Conservation (phyloP, 164 flowering plant species). For the Vitis rupestris region DNA sequence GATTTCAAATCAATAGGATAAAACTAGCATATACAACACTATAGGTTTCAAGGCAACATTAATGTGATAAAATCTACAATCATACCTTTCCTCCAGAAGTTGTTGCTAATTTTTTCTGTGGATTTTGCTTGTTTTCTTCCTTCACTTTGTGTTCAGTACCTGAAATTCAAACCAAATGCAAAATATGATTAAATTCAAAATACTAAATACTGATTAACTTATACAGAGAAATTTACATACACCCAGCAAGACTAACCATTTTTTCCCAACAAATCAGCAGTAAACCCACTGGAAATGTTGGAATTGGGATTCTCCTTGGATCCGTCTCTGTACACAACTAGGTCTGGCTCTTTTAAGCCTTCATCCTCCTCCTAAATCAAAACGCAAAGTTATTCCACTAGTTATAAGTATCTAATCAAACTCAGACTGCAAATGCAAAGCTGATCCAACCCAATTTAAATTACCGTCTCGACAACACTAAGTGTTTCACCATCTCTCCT, state of each 20-base stretch:
- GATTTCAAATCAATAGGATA: too few relatives aligned
- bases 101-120: slow-evolving; percentile 7
- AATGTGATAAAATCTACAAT: background rate
- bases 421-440: background rate
- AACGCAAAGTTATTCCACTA: slow-evolving; percentile 12
- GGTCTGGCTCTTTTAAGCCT: slow-evolving; percentile 56
- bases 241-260: slow-evolving; percentile 36
- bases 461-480: slow-evolving; percentile 55
- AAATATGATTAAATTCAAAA: background rate
- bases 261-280: slow-evolving; percentile 15
- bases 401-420: background rate
- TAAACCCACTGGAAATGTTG: slow-evolving; percentile 16
- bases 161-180: slow-evolving; percentile 13
- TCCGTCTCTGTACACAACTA: slow-evolving; percentile 52
- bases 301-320: slow-evolving; percentile 12
- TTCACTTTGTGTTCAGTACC: slow-evolving; percentile 18
- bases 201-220: background rate
- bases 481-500: slow-evolving; percentile 40
- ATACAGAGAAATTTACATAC: background rate
- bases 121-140: slow-evolving; percentile 8
- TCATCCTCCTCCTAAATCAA: slow-evolving; percentile 51
- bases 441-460: background rate
- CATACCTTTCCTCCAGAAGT: slow-evolving; percentile 26
- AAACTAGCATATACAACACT: background rate
- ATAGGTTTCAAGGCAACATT: background rate